These are phyloP conservation scores for Ramaria sp. DNA, from an alignment of 768 basidiomycete genomes.

Conservation along the genomic window DNA sequence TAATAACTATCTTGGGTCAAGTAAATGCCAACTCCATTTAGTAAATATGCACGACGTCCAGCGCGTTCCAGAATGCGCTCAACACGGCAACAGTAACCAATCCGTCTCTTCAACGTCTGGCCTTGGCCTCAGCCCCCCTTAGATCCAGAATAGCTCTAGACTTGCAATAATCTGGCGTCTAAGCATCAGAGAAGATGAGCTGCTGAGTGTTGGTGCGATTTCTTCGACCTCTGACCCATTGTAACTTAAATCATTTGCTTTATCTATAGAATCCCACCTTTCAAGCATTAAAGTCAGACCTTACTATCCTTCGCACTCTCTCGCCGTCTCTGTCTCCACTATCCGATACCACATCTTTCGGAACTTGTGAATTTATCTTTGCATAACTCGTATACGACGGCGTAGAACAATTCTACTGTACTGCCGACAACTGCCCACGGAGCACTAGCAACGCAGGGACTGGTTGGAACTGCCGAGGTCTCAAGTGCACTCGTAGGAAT, in stretches of 20 bases:
- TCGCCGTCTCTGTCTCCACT: conserved; percentile 60
- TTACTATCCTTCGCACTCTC: conserved; percentile 73
- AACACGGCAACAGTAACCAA: conserved; percentile 19
- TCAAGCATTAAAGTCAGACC: conserved; percentile 49
- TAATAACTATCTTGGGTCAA: not conserved
- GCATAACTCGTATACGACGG: conserved; percentile 72
- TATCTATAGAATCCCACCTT: conserved; percentile 88
- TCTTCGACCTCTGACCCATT: conserved; percentile 2
- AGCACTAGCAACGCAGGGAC: conserved; percentile 30
- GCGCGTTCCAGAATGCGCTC: conserved; percentile 60
- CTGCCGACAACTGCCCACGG: conserved; percentile 62
- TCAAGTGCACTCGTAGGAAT: conserved; percentile 63
- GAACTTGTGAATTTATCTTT: conserved; percentile 38
- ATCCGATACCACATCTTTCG: conserved; percentile 50
- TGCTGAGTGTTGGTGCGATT: conserved; percentile 65
- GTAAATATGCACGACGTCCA: conserved; percentile 51
- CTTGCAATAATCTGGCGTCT: conserved; percentile 69
- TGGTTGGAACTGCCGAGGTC: conserved; percentile 61
- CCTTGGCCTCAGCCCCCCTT: not conserved
- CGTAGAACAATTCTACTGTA: conserved; percentile 82
- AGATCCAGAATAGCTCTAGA: conserved; percentile 43
- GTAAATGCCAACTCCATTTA: not conserved
- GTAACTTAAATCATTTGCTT: no score
- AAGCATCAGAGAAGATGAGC: conserved; percentile 71
- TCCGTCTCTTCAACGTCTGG: conserved; percentile 19